phyloP scores from a whole-genome alignment of 2,329 filamentous ascomycete genomes.

The Epichloe coenophiala region DNA sequence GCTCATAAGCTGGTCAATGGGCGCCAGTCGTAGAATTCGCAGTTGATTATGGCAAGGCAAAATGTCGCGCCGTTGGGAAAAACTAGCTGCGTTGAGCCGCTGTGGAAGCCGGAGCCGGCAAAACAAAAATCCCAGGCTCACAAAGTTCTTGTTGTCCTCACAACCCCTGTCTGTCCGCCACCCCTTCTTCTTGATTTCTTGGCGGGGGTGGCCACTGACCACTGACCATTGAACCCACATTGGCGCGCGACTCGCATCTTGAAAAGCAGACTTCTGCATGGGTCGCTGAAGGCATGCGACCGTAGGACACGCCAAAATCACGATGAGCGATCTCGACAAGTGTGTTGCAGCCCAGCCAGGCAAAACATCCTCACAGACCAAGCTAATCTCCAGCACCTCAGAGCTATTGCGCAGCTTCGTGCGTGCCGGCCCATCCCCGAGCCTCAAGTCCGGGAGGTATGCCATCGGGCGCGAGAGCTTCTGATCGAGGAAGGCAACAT shows the following conservation, averaged over 20 bases:
- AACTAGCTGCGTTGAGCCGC: neutral
- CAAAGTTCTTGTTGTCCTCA: too few relatives aligned
- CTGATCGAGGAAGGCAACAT: slow-evolving; percentile 97
- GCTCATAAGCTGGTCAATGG: neutral
- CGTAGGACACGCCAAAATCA: slow-evolving; percentile 5
- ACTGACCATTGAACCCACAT: neutral
- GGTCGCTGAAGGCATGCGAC: slow-evolving; percentile 5
- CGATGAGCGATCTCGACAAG: slow-evolving; percentile 92
- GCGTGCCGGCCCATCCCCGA: slow-evolving; percentile 94
- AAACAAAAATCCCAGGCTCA: slow-evolving; percentile 7
- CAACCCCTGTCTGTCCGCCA: neutral
- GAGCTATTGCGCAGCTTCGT: slow-evolving; percentile 89
- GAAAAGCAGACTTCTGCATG: neutral
- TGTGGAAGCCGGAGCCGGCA: slow-evolving; percentile 5
- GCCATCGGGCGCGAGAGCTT: slow-evolving; percentile 91
- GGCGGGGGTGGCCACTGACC: neutral
- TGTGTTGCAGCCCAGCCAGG: slow-evolving; percentile 26
- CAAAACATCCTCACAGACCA: neutral
- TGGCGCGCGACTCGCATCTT: neutral
- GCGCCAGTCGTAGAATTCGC: neutral
- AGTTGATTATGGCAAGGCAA: neutral
- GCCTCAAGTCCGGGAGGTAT: slow-evolving; percentile 86
- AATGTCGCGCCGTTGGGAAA: neutral
- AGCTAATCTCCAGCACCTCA: slow-evolving; percentile 21
- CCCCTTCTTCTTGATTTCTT: too few relatives aligned